phyloP scores from a whole-genome alignment of 2,329 filamentous ascomycete species.

The Aspergillus ustus region DNA sequence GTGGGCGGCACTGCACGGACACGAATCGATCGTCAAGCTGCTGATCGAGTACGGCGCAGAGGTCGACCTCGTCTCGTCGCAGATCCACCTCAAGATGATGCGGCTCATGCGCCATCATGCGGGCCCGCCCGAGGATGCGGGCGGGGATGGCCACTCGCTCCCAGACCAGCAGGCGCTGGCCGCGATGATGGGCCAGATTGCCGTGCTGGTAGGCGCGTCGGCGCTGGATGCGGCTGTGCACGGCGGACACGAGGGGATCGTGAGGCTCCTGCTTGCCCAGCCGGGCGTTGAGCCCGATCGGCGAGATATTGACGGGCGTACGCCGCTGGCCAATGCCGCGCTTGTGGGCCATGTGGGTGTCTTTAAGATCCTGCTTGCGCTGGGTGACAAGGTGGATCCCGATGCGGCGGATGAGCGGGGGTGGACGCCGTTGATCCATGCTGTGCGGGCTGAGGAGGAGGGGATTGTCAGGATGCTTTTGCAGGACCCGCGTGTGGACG shows the following conservation, averaged over 20 bases:
- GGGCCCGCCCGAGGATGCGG: not conserved
- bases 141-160: not conserved
- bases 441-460: not conserved
- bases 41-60: not conserved
- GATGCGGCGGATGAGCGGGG: not conserved
- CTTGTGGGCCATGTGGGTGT: not conserved
- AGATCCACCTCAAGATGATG: constrained; percentile 2
- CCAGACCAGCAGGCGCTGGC: not conserved
- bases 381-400: not conserved
- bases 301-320: not conserved
- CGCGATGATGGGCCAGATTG: not conserved
- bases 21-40: not conserved
- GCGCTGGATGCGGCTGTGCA: constrained; percentile 12
- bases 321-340: constrained; percentile 3
- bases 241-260: not conserved
- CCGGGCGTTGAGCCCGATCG: not conserved
- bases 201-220: constrained; percentile 9
- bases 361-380: not conserved
- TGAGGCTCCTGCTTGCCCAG: not conserved
- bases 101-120: not conserved
- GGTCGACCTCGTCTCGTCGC: not conserved
- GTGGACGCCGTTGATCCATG: constrained; percentile 4
- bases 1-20: not conserved
- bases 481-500: not conserved
- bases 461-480: not conserved